Evolutionary conservation across 129 eudicot genomes (phyloP), one percentile per base, ranked within the genome.

Genomic region (Lactuca saligna): DNA sequence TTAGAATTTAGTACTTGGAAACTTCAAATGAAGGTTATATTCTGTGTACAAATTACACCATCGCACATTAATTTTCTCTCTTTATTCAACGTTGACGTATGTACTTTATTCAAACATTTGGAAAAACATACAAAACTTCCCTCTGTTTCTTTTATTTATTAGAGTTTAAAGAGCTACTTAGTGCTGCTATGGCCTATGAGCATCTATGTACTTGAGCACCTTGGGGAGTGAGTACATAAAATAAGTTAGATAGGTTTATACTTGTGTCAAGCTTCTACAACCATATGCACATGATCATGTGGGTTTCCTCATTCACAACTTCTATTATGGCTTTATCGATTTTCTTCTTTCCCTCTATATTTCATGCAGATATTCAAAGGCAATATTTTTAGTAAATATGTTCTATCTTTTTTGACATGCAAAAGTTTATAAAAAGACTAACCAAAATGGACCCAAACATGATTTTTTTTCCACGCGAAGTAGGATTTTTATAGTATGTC

Each of bases 281-380:
- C 17, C 5, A 57, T 5, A 61, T 70, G 6, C 20, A 75, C 38
- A 57, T 54, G 6, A 80, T 70, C 48, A 12, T 54, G 44, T 70
- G 78, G 56, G 70, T 80, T 55, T 46, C 72, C 14, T 75, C 84
- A 8, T 80, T 65, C 11, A 75, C 14, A 29, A 15, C 65, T 75
- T 69, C 64, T 16, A 80, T 70, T 54, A 68, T 1, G 38, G 74
- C 51, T 29, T 57, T 80, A 3, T 68, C 16, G 9, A 2, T 11
- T 49, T 55, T 46, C 17, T 7, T 25, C 50, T 74, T 74, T 33
- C 84, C 80, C 12, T 69, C 84, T 80, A 15, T 66, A 7, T 44
- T 46, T 4, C 2, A 54, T 3, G 12, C 20, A 33, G 4, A 38
- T 35, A 49, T 25, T 25, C 29, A 25, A 25, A 25, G 29, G 2